These are phyloP conservation scores for Dipteronia sinensis DNA, from an alignment of 345 rosid species.

Conservation along the genomic window DNA sequence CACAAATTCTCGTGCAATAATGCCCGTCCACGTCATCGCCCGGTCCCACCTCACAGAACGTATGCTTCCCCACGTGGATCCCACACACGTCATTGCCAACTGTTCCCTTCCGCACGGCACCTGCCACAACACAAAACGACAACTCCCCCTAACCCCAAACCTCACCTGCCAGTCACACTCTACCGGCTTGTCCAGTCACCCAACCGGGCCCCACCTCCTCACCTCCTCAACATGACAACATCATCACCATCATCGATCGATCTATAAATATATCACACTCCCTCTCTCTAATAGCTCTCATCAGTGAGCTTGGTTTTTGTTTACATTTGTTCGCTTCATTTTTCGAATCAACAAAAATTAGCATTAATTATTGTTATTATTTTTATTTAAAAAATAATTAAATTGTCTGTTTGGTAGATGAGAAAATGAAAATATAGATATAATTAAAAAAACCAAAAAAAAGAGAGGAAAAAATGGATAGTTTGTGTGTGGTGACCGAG, in stretches of 20 bases:
- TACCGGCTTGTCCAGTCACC: constrained; percentile 12
- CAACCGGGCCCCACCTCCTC: background rate
- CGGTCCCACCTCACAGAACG: background rate
- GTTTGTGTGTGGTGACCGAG: constrained; percentile 33
- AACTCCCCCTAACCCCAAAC: background rate
- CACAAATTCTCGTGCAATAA: background rate
- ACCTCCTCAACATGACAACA: background rate
- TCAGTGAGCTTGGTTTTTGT: background rate
- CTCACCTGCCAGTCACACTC: constrained; percentile 9
- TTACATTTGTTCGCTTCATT: background rate
- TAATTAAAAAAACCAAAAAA: background rate
- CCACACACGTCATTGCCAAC: background rate
- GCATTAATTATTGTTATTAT: too few species aligned
- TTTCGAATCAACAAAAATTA: too few species aligned
- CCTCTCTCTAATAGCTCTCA: too few species aligned
- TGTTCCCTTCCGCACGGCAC: background rate
- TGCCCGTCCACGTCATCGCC: background rate
- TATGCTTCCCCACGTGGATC: background rate
- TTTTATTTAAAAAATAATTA: background rate
- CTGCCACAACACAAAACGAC: constrained; percentile 1
- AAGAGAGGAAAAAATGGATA: constrained; percentile 30
- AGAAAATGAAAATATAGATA: background rate
- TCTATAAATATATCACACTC: background rate
- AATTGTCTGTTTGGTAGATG: background rate
- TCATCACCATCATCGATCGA: background rate